phyloP scores from a whole-genome alignment of 148 eudicot genomes.

The Chenopodium berlandieri region DNA sequence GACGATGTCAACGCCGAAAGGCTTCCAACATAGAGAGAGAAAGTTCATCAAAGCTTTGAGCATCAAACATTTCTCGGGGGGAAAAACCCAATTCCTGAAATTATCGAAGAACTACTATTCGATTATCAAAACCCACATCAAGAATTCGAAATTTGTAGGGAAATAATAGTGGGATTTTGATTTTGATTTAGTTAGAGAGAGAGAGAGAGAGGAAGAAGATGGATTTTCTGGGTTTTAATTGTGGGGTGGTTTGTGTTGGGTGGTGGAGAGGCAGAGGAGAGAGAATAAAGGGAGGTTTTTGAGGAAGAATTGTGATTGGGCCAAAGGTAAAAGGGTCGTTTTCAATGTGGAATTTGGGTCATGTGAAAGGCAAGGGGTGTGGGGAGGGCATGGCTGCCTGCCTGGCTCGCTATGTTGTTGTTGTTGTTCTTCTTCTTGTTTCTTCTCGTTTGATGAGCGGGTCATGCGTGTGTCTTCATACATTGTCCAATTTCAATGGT shows the following conservation, averaged over 20 bases:
- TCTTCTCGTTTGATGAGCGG: too few species aligned
- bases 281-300: conserved; percentile 2
- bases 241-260: conserved; percentile 36
- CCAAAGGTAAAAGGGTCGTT: conserved; percentile 13
- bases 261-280: conserved; percentile 40
- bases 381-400: too few species aligned
- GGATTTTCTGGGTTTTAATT: conserved; percentile 7
- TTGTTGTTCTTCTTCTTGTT: too few species aligned
- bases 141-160: neutral
- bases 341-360: neutral
- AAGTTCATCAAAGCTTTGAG: conserved; percentile 61
- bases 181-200: too few species aligned
- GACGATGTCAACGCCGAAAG: conserved; percentile 47
- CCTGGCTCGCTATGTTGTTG: neutral
- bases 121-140: neutral
- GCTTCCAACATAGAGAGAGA: conserved; percentile 60
- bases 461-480: conserved; percentile 10
- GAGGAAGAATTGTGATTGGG: conserved; percentile 2
- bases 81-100: conserved; percentile 8
- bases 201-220: too few species aligned
- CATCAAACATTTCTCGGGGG: conserved; percentile 65
- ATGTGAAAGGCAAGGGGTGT: neutral
- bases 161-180: neutral
- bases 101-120: neutral
- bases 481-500: neutral